Evolutionary conservation across 2,329 filamentous ascomycete species (phyloP), one percentile per base, ranked within the genome.

Genomic region (Phialophora expanda): DNA sequence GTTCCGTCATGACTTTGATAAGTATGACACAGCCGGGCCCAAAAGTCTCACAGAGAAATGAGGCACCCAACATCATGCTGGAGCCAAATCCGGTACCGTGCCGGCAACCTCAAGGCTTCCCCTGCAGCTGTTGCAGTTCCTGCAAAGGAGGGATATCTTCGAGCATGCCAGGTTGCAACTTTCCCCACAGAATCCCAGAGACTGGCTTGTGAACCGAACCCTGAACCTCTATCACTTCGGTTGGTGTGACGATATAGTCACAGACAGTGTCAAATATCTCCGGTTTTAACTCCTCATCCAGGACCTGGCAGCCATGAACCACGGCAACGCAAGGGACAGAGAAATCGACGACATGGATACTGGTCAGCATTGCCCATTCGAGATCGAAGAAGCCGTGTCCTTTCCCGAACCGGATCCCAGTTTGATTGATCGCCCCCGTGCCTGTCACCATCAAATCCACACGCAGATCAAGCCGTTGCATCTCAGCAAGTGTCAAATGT

Each of bases 381-480:
- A 82, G 73, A 55, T 82, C 79, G 53, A 82, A 81, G 53, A 78
- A 75, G 11, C 78, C 75, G 54, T 77, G 75, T 0, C 78, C 79
- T 65, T 80, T 79, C 44, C 78, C 78, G 28, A 82, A 74, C 6
- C 78, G 70, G 4, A 80, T 71, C 0, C 80, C 80, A n/a, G 71
- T 57, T 30, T 68, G 62, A 24, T 76, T 80, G 71, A 82, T 77
- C 2, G 77, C 79, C 11, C 79, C 74, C 0, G 76, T 78, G 0
- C 80, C 80, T 0, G 77, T 78, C 11, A 78, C 76, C 66, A 80
- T 78, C 60, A 82, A 56, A 26, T 76, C 76, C 8, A 80, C 70
- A 14, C 63, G 65, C 0, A 75, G 54, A 1, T 69, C 68, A 44
- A 44, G n/a, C 2, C 75, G 66, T 11, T 75, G 72, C 53, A 82